Base-by-base conservation (phyloP, 306 rosid species). In the Abrus pulchellus region DNA sequence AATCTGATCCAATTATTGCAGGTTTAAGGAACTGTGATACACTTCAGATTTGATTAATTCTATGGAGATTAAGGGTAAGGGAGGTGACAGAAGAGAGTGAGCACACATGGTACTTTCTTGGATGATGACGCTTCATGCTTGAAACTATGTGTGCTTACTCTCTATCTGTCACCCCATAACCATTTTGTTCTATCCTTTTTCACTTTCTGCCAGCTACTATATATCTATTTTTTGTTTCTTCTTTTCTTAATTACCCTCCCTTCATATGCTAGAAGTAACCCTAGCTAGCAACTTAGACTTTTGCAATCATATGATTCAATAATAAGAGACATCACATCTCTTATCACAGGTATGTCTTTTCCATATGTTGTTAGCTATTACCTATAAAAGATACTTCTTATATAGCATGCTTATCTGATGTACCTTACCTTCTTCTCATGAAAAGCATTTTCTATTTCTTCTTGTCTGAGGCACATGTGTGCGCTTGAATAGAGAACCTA, bases 1-100 rank as follows among this genome's bases (percentile, higher is more conserved):
- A 70, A 41, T 65, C 50, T 12, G 41, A 47, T 41, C 43, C 43
- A 48, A 29, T 43, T 4, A 2, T 44, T 75, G 75, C 32, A 14
- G 81, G 56, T 75, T 49, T 10, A 50, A 30, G 80, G 29, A 6
- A 33, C 1, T 12, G 5, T 3, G 14, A 48, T 4, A 13, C 32
- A 70, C 10, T 2, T 59, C 30, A 28, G 47, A 13, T 34, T 72
- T 45, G 1, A 7, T 27, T 27, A 0, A 61, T 3, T 63, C 1
- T 40, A 7, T 52, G 14, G 32, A 79, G 30, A 3, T 77, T 10
- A 72, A 86, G 83, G 81, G 91, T 83, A 89, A 88, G 88, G 89
- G 90, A 89, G 94, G 98, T 94, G 99, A 94, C 99, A 94, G 99
- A 94, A 91, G 99, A 93, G 97, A 94, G 99, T 94, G 97, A 94